Conservation (phyloP, 306 rosid genomes). For the Spatholobus suberectus region DNA sequence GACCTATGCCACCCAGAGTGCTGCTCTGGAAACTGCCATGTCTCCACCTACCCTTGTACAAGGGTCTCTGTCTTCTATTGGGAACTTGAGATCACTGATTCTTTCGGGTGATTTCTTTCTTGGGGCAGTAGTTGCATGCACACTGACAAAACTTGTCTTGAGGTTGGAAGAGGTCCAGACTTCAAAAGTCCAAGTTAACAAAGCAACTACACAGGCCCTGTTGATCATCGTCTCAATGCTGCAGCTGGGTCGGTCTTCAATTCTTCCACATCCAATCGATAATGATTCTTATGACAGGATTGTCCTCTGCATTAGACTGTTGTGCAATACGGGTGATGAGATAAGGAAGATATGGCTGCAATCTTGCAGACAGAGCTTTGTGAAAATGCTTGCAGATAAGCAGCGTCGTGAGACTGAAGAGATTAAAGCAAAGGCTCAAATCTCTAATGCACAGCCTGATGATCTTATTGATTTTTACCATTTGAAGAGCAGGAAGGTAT, state of each 20-base stretch:
- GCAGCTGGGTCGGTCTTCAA: constrained; percentile 89
- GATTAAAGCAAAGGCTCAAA: constrained; percentile 82
- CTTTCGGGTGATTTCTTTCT: constrained; percentile 96
- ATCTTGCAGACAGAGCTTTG: constrained; percentile 94
- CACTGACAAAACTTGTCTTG: constrained; percentile 84
- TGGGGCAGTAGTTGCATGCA: constrained; percentile 88
- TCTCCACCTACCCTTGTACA: constrained; percentile 85
- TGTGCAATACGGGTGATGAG: constrained; percentile 80
- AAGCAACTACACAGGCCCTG: constrained; percentile 66
- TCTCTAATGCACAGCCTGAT: constrained; percentile 93
- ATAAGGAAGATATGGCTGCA: constrained; percentile 85
- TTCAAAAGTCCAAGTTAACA: constrained; percentile 85
- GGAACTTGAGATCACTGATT: constrained; percentile 89
- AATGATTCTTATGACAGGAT: constrained; percentile 88
- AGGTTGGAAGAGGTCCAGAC: constrained; percentile 96
- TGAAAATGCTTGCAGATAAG: constrained; percentile 95
- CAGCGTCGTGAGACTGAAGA: constrained; percentile 88
- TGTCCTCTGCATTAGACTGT: constrained; percentile 77
- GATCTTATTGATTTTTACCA: constrained; percentile 98
- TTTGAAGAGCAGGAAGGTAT: constrained; percentile 98
- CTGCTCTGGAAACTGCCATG: constrained; percentile 91
- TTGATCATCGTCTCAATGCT: constrained; percentile 86
- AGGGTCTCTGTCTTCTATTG: constrained; percentile 77
- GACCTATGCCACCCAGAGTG: constrained; percentile 99
- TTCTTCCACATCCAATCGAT: constrained; percentile 93